These are phyloP conservation scores for Mortierella sp. DNA, from an alignment of 371 early-diverging fungal genomes.

Conservation along the genomic window DNA sequence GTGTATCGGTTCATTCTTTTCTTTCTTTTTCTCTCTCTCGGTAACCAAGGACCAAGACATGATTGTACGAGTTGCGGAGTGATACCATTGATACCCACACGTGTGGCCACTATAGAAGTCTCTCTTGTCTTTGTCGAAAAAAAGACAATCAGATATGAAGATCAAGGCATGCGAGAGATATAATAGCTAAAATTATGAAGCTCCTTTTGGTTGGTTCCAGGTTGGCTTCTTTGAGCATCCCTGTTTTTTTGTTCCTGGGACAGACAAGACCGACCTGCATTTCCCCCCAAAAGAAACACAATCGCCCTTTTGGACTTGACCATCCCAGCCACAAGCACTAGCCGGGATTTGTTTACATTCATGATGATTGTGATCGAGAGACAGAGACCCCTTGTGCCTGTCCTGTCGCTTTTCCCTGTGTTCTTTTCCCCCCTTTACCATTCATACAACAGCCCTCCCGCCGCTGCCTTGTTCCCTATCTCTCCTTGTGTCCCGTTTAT, in stretches of 20 bases:
- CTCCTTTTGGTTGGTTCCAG: not conserved
- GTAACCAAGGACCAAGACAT: no score
- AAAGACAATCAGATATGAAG: not conserved
- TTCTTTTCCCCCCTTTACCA: not conserved
- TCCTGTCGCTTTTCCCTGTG: not conserved
- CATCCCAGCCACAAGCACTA: not conserved
- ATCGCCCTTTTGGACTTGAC: constrained; percentile 1
- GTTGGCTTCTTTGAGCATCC: not conserved
- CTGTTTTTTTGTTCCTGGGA: not conserved
- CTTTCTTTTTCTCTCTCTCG: no score
- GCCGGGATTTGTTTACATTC: no score
- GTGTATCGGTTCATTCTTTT: no score
- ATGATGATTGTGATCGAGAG: no score
- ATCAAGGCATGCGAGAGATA: not conserved
- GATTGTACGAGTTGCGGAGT: no score
- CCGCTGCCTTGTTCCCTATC: not conserved
- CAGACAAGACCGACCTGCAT: not conserved
- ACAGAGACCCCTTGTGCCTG: no score
- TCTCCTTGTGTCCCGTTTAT: no score
- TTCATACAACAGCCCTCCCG: not conserved
- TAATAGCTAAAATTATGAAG: not conserved
- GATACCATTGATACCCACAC: no score
- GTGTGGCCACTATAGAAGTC: no score
- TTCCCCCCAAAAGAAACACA: not conserved
- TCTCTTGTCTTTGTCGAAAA: no score